phyloP scores from a whole-genome alignment of 805 yeast genomes.

The Kodamaea sagamina region DNA sequence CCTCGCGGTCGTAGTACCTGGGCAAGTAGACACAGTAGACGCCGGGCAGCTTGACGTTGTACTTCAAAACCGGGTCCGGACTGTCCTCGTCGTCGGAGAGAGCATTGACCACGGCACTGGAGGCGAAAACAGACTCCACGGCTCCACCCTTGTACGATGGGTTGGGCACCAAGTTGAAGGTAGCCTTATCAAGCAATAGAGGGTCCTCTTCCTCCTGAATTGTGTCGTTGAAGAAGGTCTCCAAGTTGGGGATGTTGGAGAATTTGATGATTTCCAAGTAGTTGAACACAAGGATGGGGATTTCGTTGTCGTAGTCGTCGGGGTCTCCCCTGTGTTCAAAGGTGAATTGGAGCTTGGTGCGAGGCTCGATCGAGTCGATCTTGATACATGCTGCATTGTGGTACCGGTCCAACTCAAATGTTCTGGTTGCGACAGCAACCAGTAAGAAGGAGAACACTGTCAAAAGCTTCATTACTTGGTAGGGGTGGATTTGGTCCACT shows the following conservation, averaged over 20 bases:
- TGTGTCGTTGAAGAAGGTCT: conserved; percentile 12
- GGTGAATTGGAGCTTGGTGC: conserved; percentile 12
- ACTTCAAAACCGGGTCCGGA: neutral
- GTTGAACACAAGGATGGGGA: conserved; percentile 16
- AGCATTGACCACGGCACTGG: conserved; percentile 8
- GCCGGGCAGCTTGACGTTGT: conserved; percentile 11
- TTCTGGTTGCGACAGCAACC: conserved; percentile 8
- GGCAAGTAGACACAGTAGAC: conserved; percentile 18
- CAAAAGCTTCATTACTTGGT: conserved; percentile 7
- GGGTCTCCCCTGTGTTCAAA: conserved; percentile 6
- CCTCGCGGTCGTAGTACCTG: conserved; percentile 6
- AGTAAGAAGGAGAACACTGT: conserved; percentile 9
- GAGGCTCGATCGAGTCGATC: conserved; percentile 9
- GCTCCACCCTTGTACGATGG: conserved; percentile 1
- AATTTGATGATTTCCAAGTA: conserved; percentile 16
- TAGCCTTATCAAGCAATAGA: neutral
- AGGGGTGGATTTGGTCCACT: neutral
- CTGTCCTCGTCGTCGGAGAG: conserved; percentile 7
- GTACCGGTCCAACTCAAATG: conserved; percentile 10
- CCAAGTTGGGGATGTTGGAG: conserved; percentile 14
- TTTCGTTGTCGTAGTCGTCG: conserved; percentile 8
- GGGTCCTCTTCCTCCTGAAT: conserved; percentile 9
- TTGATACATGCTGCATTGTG: conserved; percentile 16
- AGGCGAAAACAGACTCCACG: conserved; percentile 3
- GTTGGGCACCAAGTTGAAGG: conserved; percentile 5